Conservation (phyloP, 31 red algal genomes). For the Endocladia muricata region DNA sequence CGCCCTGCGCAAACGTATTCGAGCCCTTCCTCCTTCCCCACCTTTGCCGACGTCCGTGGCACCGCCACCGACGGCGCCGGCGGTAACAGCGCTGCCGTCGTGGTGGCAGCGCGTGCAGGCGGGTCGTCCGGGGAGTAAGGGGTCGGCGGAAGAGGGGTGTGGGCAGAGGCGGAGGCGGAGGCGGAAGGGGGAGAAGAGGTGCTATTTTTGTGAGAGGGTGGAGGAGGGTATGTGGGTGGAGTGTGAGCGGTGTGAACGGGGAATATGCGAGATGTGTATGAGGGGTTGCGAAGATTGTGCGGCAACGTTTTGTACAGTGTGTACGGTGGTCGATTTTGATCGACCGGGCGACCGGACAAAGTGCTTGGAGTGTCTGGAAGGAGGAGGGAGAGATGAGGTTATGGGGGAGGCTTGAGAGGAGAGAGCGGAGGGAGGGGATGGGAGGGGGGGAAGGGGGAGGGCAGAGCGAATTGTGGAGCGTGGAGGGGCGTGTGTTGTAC, state of each 20-base stretch:
- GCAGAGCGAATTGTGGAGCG: neutral
- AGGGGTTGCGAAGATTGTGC: constrained; percentile 41
- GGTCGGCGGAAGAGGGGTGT: neutral
- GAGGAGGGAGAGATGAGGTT: neutral
- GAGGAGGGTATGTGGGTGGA: neutral
- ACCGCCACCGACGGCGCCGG: no score
- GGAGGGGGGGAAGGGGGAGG: neutral
- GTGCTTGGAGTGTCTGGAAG: constrained; percentile 19
- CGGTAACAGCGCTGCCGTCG: no score
- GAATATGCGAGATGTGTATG: constrained; percentile 28
- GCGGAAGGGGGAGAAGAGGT: neutral
- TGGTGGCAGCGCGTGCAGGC: no score
- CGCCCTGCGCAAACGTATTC: neutral
- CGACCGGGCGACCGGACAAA: constrained; percentile 13
- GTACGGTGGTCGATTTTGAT: constrained; percentile 36
- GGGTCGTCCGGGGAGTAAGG: neutral
- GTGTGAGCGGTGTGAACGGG: constrained; percentile 40
- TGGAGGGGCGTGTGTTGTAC: no score
- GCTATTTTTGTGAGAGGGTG: constrained; percentile 10
- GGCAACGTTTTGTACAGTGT: constrained; percentile 24
- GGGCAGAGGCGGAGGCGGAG: neutral
- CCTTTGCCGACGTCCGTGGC: neutral
- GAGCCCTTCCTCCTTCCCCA: neutral
- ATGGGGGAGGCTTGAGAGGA: neutral
- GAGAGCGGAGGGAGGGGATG: neutral